phyloP scores from a whole-genome alignment of 1,284 basidiomycete species.

The Athelia sp. region DNA sequence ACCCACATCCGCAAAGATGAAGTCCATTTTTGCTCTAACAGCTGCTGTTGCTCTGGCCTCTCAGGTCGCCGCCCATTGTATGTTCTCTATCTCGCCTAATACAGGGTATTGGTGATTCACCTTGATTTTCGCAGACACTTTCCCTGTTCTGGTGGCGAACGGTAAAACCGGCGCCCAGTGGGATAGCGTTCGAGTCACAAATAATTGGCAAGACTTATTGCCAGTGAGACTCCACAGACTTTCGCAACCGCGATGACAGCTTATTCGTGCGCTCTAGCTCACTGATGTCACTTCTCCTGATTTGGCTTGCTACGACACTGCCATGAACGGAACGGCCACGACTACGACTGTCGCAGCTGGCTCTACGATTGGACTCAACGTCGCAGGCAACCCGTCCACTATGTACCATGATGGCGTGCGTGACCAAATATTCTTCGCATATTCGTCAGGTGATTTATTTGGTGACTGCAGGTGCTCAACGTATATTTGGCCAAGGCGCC shows the following conservation, averaged over 20 bases:
- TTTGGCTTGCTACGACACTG: constrained; percentile 35
- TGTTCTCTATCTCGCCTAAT: too few species aligned
- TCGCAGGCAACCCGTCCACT: constrained; percentile 16
- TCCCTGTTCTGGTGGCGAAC: constrained; percentile 33
- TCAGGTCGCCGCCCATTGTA: too few species aligned
- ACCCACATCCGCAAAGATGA: too few species aligned
- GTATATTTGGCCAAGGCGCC: constrained; percentile 38
- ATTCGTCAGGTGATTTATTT: neutral
- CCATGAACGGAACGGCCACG: constrained; percentile 24
- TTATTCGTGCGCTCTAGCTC: too few species aligned
- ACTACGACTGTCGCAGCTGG: constrained; percentile 32
- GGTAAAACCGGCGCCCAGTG: constrained; percentile 31
- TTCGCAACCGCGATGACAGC: too few species aligned
- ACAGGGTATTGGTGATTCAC: too few species aligned
- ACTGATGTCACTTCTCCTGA: constrained; percentile 31
- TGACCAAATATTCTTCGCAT: constrained; percentile 5
- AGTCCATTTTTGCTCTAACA: too few species aligned
- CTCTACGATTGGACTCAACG: constrained; percentile 25
- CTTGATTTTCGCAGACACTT: constrained; percentile 26
- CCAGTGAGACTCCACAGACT: constrained; percentile 22
- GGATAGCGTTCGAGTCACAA: constrained; percentile 37
- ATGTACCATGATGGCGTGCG: constrained; percentile 36
- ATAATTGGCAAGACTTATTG: constrained; percentile 35
- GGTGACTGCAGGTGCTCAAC: constrained; percentile 23
- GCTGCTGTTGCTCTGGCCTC: too few species aligned